A percentile compares a stretch with the other conserved stretches of the same genome.
Conservation (phyloP, 805 yeast genomes). For the Priceomyces castillae region DNA sequence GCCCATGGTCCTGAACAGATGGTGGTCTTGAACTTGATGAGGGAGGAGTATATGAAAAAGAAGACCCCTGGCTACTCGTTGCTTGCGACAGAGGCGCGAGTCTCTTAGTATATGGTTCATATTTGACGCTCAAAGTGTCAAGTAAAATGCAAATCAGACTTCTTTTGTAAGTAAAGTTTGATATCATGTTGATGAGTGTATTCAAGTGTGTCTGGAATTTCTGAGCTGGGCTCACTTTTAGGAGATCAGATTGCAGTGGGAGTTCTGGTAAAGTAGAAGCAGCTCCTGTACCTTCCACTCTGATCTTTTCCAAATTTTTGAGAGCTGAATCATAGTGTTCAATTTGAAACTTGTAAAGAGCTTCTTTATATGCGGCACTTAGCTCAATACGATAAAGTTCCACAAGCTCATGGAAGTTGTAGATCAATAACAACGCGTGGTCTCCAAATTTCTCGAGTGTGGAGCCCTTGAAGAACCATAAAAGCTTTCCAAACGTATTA, state of each 20-base stretch:
- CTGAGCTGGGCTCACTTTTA: constrained; percentile 27
- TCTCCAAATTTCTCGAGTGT: constrained; percentile 7
- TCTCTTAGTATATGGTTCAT: constrained; percentile 10
- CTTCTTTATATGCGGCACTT: constrained; percentile 31
- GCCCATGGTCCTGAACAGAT: neutral
- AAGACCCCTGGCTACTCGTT: constrained; percentile 5
- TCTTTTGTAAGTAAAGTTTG: constrained; percentile 19
- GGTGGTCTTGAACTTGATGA: constrained; percentile 4
- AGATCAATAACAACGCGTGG: constrained; percentile 22
- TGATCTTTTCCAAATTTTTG: constrained; percentile 17
- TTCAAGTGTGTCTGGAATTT: constrained; percentile 32
- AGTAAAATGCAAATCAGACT: constrained; percentile 26
- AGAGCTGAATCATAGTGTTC: constrained; percentile 21
- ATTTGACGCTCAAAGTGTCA: constrained; percentile 32
- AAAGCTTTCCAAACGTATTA: constrained; percentile 28
- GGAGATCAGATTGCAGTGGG: constrained; percentile 27
- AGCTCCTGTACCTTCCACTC: constrained; percentile 25
- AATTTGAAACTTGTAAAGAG: constrained; percentile 30
- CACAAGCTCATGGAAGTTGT: constrained; percentile 33
- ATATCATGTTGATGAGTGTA: constrained; percentile 23
- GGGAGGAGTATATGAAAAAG: constrained; percentile 3
- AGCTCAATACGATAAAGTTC: constrained; percentile 35
- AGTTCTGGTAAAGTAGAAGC: constrained; percentile 23
- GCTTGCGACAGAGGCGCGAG: neutral
- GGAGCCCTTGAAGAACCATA: constrained; percentile 16